phyloP scores from a whole-genome alignment of 2,329 filamentous ascomycete genomes.

The Hypocrella siamensis region DNA sequence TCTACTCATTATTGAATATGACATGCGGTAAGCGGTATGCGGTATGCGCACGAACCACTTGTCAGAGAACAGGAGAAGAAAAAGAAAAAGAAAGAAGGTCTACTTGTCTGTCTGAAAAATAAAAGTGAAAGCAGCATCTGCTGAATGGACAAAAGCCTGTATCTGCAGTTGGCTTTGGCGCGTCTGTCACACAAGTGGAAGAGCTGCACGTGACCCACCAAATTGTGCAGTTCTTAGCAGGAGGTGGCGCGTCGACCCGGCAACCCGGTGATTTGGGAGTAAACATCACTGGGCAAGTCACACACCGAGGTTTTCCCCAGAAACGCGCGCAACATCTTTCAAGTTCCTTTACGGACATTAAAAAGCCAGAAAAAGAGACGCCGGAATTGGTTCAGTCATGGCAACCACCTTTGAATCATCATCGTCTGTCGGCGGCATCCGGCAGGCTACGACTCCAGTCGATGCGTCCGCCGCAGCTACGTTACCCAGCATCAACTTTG shows the following conservation, averaged over 20 bases:
- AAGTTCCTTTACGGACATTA: background rate
- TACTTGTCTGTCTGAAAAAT: too few relatives aligned
- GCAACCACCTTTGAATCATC: slow-evolving; percentile 52
- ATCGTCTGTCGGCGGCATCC: slow-evolving; percentile 45
- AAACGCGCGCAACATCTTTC: too few relatives aligned
- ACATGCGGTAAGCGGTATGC: too few relatives aligned
- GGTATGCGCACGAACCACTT: too few relatives aligned
- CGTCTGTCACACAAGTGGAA: too few relatives aligned
- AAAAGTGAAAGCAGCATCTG: too few relatives aligned
- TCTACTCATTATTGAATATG: background rate
- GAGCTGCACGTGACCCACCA: slow-evolving; percentile 8
- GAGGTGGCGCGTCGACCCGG: slow-evolving; percentile 4
- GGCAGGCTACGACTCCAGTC: slow-evolving; percentile 40
- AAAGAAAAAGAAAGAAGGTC: too few relatives aligned
- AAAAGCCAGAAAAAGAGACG: background rate
- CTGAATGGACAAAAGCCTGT: too few relatives aligned
- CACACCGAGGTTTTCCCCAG: too few relatives aligned
- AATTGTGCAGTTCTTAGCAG: slow-evolving; percentile 1
- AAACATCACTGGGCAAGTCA: slow-evolving; percentile 5
- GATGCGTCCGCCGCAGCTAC: slow-evolving; percentile 57
- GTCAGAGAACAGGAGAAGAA: too few relatives aligned
- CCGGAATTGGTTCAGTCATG: slow-evolving; percentile 20
- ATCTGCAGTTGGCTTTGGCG: too few relatives aligned
- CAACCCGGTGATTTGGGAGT: background rate
- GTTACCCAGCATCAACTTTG: slow-evolving; percentile 83